Base-by-base conservation (phyloP, 108 stramenopile genomes). In the Discostella stelligeroides region DNA sequence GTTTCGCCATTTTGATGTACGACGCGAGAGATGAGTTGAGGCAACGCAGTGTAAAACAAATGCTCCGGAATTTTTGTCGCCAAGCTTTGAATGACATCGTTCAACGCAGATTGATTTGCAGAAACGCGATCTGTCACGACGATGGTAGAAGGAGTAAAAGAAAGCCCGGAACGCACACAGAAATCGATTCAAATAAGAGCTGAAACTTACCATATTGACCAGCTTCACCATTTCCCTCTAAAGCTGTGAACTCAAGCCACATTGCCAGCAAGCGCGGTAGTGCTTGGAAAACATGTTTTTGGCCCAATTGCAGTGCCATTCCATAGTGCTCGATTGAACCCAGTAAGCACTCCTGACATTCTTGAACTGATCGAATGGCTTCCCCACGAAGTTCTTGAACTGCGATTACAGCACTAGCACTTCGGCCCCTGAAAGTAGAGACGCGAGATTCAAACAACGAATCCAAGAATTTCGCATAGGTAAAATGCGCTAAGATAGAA, bases 211-310 rank as follows among this genome's bases (percentile, higher is more conserved):
- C 46, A 40, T 20, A 51, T 68, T 66, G 49, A 50, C 70, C 43
- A 48, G 17, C 10, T n/a, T 17, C n/a, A 58, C 14, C 34, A 39
- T 14, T 29, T 20, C 27, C 54, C 1, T 37, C 47, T 9, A 66
- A 45, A 38, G 85, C 81, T 25, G 86, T 89, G 63, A 91, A 90
- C 53, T 92, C 91, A 60, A 95, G 91, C 92, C 92, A 96, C 46
- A 95, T 76, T 4, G 96, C 87, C 28, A 96, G 69, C 60, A 96
- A 62, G 4, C 96, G 84, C 11, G 96, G 93, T 6, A 96, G 85
- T 7, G 93, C 92, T 57, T 93, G 88, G 62, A 86, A 93, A 41
- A 93, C 86, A 66, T 96, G 93, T 55, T 92, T 92, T 40, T 82
- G 63, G 18, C 86, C 86, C 9, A 86, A 57, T 27, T 79, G 80